A percentile compares a stretch with the other conserved stretches of the same genome.
These are phyloP conservation scores for Acacia confusa DNA, from an alignment of 306 rosid genomes.

Conservation along the genomic window DNA sequence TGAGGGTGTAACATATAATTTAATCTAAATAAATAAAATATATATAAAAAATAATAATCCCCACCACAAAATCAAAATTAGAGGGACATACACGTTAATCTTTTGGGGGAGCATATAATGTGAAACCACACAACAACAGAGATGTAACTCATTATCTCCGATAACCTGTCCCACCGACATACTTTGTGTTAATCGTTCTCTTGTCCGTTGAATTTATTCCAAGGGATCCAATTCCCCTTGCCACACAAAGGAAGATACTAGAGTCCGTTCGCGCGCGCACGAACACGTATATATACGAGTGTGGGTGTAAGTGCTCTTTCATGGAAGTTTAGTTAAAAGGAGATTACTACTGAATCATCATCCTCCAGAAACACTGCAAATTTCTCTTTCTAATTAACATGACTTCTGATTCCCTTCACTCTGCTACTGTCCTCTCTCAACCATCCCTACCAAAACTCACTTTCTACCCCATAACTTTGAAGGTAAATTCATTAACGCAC, in stretches of 20 bases:
- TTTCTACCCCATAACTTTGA: constrained; percentile 58
- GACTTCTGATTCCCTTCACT: background rate
- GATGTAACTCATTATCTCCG: too few relatives aligned
- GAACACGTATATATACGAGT: background rate
- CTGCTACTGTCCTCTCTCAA: background rate
- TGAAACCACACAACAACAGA: too few relatives aligned
- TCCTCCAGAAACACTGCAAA: background rate
- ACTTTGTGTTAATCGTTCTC: background rate
- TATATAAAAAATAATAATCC: too few relatives aligned
- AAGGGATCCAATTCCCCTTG: background rate
- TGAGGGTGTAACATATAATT: too few relatives aligned
- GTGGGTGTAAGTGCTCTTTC: background rate
- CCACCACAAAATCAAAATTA: too few relatives aligned
- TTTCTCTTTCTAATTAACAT: background rate
- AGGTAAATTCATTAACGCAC: constrained; percentile 40
- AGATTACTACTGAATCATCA: background rate
- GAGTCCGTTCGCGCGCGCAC: background rate
- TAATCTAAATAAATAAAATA: too few relatives aligned
- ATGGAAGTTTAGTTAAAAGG: background rate
- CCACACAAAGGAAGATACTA: background rate
- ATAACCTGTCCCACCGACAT: too few relatives aligned
- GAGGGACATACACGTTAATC: too few relatives aligned
- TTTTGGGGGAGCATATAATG: too few relatives aligned
- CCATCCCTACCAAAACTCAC: constrained; percentile 38
- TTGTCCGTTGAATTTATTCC: background rate